Percentiles rank a stretch among this genome's conserved stretches.
Evolutionary conservation across 2,329 filamentous ascomycete genomes (phyloP).

Genomic region (Berkeleyomyces basicola): DNA sequence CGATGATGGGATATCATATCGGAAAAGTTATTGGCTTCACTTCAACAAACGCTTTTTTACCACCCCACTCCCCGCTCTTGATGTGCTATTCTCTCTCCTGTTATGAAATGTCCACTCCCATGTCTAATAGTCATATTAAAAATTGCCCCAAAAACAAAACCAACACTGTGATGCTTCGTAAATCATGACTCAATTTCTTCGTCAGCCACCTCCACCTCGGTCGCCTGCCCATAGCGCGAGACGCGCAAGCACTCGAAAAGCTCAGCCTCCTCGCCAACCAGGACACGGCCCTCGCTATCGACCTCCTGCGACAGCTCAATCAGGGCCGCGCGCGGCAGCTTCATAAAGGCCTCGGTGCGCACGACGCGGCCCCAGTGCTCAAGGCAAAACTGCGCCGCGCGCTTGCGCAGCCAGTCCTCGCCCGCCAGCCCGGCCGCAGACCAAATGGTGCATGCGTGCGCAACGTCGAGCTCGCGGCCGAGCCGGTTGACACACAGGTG

Average conservation of each 20-base stretch:
- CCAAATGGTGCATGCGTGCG: conserved; percentile 92
- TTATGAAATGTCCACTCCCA: too few relatives aligned
- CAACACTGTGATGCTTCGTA: conserved; percentile 9
- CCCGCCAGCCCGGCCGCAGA: conserved; percentile 78
- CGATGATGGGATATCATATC: conserved; percentile 1
- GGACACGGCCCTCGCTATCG: conserved; percentile 77
- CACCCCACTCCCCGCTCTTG: too few relatives aligned
- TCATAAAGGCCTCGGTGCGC: conserved; percentile 71
- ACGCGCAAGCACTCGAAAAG: conserved; percentile 35
- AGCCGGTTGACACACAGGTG: conserved; percentile 82
- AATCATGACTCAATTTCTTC: conserved; percentile 39
- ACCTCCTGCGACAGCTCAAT: conserved; percentile 89
- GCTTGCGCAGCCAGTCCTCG: conserved; percentile 84
- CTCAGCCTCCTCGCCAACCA: conserved; percentile 70
- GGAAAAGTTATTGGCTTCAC: conserved; percentile 3
- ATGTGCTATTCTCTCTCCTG: too few relatives aligned
- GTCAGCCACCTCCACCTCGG: conserved; percentile 35
- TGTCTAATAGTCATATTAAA: not conserved
- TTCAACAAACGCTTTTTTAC: not conserved
- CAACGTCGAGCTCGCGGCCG: conserved; percentile 78
- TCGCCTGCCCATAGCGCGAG: conserved; percentile 20
- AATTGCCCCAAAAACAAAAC: not conserved
- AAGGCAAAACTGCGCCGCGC: conserved; percentile 76
- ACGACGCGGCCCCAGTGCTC: conserved; percentile 91
- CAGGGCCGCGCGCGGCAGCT: conserved; percentile 59